These are phyloP conservation scores for cucumber (Cucumis sativus) DNA, from an alignment of 306 rosid genomes.

Conservation along the genomic window Cucumber_9930_V3 NC_026660.2:8667501-8668000, in stretches of 20 bases:
- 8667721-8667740: not conserved
- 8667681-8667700: not conserved
- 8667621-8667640: slow-evolving; percentile 39
- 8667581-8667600: slow-evolving; percentile 61
- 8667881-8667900: not conserved
- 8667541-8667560: slow-evolving; percentile 11
- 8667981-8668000: not conserved
- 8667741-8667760: not conserved
- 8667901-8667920: not conserved
- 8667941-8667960: not conserved
- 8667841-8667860: not conserved
- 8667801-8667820: not conserved
- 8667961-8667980: not conserved
- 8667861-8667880: not conserved
- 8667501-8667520: slow-evolving; percentile 11
- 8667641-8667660: slow-evolving; percentile 17
- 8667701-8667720: not conserved
- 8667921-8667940: not conserved
- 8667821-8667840: not conserved
- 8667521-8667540: slow-evolving; percentile 14
- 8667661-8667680: not conserved
- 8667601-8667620: slow-evolving; percentile 59
- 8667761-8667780: not conserved
- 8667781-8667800: not conserved
- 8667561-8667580: slow-evolving; percentile 39